Evolutionary conservation across 495 filamentous ascomycete species (phyloP).

Genomic region (Xylaria longipes): DNA sequence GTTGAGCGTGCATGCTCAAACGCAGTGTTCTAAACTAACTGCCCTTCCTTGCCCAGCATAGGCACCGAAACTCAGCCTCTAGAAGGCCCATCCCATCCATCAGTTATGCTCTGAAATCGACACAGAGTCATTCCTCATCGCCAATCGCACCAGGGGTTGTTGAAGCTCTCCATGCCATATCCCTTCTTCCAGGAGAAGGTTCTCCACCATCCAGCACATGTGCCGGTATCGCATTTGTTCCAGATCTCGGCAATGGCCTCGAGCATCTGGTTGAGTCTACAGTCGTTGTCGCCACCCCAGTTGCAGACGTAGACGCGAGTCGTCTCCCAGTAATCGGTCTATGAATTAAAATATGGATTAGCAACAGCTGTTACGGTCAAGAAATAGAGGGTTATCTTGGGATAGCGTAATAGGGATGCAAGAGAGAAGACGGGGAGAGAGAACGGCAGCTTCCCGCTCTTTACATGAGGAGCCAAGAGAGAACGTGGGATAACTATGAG

Average conservation of each 20-base stretch:
- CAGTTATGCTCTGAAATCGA: not conserved
- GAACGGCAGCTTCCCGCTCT: not conserved
- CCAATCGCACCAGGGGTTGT: not conserved
- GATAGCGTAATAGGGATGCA: not conserved
- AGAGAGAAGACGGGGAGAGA: not conserved
- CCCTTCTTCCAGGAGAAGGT: not conserved
- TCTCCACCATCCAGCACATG: not conserved
- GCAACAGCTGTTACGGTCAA: not conserved
- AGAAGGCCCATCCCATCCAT: not conserved
- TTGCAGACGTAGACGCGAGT: conserved; percentile 9
- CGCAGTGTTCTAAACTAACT: not conserved
- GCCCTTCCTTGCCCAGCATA: not conserved
- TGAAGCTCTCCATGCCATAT: not conserved
- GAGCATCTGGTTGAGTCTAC: not conserved
- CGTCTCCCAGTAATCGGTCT: not conserved
- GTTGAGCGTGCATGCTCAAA: not conserved
- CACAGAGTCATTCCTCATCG: not conserved
- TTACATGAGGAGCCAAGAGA: not conserved
- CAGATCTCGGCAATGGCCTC: conserved; percentile 10
- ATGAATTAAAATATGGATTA: not conserved
- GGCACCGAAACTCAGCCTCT: not conserved
- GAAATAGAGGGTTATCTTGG: not conserved
- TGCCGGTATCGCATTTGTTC: not conserved
- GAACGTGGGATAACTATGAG: not conserved
- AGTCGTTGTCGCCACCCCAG: conserved; percentile 1